Base-by-base conservation (phyloP, 2,329 filamentous ascomycete genomes). In the Camillea tinctor region DNA sequence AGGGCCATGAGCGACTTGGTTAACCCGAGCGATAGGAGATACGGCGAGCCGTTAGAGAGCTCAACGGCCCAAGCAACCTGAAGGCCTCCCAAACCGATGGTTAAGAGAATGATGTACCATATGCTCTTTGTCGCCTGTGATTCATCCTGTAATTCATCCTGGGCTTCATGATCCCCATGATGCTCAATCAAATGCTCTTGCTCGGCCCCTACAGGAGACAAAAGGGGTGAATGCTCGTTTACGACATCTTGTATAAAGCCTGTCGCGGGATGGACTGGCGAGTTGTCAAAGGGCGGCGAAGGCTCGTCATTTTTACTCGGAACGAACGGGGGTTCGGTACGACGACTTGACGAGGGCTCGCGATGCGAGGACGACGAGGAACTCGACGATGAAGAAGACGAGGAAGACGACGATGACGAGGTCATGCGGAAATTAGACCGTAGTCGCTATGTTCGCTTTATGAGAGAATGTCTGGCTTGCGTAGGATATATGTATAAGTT, bases 11-110 rank as follows among this genome's bases (percentile, higher is more conserved):
- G 77, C 44, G 90, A 89, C 78, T 94, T 93, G 81, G 88, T 92
- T 75, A 95, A 82, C 11, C 91, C 91, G 26, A 95, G 84, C 1
- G 91, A 93, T 49, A 94, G 79, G 49, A 95, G 79, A 71, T 90
- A 95, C 5, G 91, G 91, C 56, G 94, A 97, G 68, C 93, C 93
- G 79, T 96, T 94, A 57, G 93, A 96, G 50, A 97, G 82, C 75
- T 98, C 94, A 50, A 97, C 93, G 1, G 93, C 93, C 94, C 94
- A 98, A 24, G 94, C 93, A 67, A 98, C 90, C 77, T 98, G 94
- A 63, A 98, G 80, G 22, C 92, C 94, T 61, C 92, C 92, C 67
- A 97, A 91, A 72, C 91, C 88, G 63, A 97, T 81, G 6, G 94
- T 97, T 75, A 98, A 79, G 63, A 97, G 79, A 66, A 96, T 85